Percentiles rank a stretch among this genome's conserved stretches.
Evolutionary conservation across 768 basidiomycete species (phyloP).

Genomic region (Coprinopsis cinerea): DNA sequence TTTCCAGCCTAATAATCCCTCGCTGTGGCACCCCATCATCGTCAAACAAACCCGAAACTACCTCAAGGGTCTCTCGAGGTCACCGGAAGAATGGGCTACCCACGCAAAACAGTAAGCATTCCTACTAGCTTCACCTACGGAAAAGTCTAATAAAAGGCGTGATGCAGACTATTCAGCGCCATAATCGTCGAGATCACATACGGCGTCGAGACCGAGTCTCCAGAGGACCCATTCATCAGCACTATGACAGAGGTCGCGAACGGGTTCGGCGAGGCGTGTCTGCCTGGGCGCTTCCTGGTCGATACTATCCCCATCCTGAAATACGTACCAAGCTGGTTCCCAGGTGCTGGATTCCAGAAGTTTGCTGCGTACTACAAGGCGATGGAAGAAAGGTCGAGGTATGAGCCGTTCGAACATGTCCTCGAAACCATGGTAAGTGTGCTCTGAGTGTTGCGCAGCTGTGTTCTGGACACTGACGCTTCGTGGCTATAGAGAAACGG

Average conservation of each 20-base stretch:
- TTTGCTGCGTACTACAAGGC: conserved; percentile 28
- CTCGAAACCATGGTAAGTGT: not conserved
- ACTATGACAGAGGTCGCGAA: conserved; percentile 1
- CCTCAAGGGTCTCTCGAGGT: not conserved
- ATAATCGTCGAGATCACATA: conserved; percentile 10
- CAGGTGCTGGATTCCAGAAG: conserved; percentile 40
- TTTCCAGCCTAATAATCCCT: conserved; percentile 16
- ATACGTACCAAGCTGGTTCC: conserved; percentile 42
- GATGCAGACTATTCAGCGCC: not conserved
- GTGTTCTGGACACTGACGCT: no score
- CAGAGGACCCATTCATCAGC: conserved; percentile 11
- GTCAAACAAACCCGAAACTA: conserved; percentile 15
- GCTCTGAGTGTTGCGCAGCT: no score
- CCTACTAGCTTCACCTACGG: no score
- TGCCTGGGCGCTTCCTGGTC: conserved; percentile 14
- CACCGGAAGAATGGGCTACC: not conserved
- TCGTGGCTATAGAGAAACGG: no score
- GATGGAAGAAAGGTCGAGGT: not conserved
- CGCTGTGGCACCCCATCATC: conserved; percentile 15
- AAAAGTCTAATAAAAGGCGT: no score
- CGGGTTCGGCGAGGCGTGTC: not conserved
- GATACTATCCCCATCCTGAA: conserved; percentile 24
- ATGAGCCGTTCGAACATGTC: not conserved
- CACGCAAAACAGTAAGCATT: not conserved
- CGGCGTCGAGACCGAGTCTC: not conserved